A percentile compares a stretch with the other conserved stretches of the same genome.
Conservation (phyloP, 1,284 basidiomycete genomes). For the Entoloma clypeatum region DNA sequence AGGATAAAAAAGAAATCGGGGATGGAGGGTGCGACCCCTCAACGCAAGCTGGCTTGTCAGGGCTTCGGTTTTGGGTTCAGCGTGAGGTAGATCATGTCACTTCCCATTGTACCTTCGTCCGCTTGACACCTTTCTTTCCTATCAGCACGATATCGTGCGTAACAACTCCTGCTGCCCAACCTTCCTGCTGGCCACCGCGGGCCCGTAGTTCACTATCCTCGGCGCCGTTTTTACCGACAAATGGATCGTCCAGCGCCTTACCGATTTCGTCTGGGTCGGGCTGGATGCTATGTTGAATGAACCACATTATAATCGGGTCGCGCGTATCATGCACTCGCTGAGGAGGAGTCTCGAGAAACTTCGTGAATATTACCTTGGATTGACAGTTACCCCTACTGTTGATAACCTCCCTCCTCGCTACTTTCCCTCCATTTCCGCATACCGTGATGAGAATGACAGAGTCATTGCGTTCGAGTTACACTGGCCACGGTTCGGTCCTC, state of each 20-base stretch:
- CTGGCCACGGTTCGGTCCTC: too few relatives aligned
- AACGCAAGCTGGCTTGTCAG: conserved; percentile 16
- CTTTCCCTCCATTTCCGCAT: conserved; percentile 1
- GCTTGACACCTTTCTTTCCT: background rate
- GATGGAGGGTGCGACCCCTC: conserved; percentile 12
- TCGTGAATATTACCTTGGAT: background rate
- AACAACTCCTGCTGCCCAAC: conserved; percentile 21
- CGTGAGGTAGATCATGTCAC: too few relatives aligned
- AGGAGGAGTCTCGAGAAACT: background rate
- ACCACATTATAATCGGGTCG: conserved; percentile 8
- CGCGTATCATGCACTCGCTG: too few relatives aligned
- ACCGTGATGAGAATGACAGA: background rate
- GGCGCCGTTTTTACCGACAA: conserved; percentile 26
- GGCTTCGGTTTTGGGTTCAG: conserved; percentile 14
- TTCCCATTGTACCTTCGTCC: too few relatives aligned
- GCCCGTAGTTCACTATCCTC: conserved; percentile 24
- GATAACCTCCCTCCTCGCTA: background rate
- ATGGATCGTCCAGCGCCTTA: conserved; percentile 26
- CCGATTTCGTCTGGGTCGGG: conserved; percentile 24
- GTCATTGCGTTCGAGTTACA: too few relatives aligned
- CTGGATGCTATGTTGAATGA: conserved; percentile 11
- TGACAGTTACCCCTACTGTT: background rate
- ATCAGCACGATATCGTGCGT: background rate
- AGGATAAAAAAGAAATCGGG: conserved; percentile 10
- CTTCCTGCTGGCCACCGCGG: conserved; percentile 26